These are phyloP conservation scores for Aspergillus fructus DNA, from an alignment of 2,329 filamentous ascomycete species.

Conservation along the genomic window DNA sequence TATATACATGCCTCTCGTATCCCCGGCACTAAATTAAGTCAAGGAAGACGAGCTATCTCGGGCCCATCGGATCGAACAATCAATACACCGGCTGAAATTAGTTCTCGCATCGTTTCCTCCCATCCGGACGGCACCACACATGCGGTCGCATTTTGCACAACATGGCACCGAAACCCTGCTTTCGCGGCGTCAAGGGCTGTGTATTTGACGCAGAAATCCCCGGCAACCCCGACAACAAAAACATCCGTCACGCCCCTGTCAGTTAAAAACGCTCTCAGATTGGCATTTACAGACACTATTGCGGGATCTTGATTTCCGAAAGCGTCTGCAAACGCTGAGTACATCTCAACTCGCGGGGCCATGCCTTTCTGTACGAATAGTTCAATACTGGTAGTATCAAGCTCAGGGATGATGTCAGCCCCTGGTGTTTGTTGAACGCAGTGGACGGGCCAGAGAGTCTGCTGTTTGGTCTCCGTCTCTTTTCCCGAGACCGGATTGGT, in stretches of 20 bases:
- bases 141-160: conserved; percentile 76
- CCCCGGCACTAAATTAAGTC: neutral
- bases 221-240: conserved; percentile 81
- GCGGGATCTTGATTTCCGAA: conserved; percentile 54
- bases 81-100: conserved; percentile 60
- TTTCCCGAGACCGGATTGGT: conserved; percentile 49
- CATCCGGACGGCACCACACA: conserved; percentile 65
- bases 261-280: conserved; percentile 60
- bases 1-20: neutral
- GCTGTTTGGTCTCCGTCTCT: conserved; percentile 61
- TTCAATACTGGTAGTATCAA: conserved; percentile 63
- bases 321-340: conserved; percentile 83
- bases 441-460: conserved; percentile 84
- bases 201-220: conserved; percentile 82
- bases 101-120: conserved; percentile 54
- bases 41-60: conserved; percentile 55
- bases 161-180: conserved; percentile 73
- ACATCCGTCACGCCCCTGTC: conserved; percentile 68
- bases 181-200: conserved; percentile 76
- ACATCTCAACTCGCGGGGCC: conserved; percentile 79
- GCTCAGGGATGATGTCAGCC: conserved; percentile 69
- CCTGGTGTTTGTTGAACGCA: conserved; percentile 76
- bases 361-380: conserved; percentile 74
- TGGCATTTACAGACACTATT: conserved; percentile 49
- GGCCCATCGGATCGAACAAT: conserved; percentile 59